Conservation (phyloP, 2,329 filamentous ascomycete genomes). For the Tolypocladium nubicola region DNA sequence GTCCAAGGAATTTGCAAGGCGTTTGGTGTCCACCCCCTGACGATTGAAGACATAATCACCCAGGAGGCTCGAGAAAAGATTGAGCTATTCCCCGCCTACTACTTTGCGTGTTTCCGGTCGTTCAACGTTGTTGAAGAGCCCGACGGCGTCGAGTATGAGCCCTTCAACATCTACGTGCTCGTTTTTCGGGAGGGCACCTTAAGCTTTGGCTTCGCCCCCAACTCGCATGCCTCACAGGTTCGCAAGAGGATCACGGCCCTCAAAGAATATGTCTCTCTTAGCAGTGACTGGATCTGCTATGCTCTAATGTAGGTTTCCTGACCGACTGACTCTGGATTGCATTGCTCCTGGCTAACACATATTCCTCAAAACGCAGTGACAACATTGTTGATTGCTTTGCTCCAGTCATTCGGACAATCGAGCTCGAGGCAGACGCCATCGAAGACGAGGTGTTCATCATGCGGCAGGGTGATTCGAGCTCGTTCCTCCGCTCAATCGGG, state of each 20-base stretch:
- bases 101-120: conserved; percentile 94
- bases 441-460: conserved; percentile 94
- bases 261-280: conserved; percentile 89
- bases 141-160: conserved; percentile 74
- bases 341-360: conserved; percentile 10
- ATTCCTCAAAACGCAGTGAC: conserved; percentile 44
- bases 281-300: conserved; percentile 98
- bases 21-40: conserved; percentile 91
- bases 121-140: conserved; percentile 75
- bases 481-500: conserved; percentile 80
- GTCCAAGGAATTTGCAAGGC: conserved; percentile 82
- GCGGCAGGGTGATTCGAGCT: conserved; percentile 78
- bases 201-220: conserved; percentile 86
- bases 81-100: conserved; percentile 93
- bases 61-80: conserved; percentile 98
- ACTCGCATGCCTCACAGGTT: conserved; percentile 79
- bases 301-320: conserved; percentile 67
- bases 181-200: conserved; percentile 93
- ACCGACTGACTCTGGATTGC: background rate
- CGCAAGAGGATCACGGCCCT: conserved; percentile 84
- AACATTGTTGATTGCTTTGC: conserved; percentile 96
- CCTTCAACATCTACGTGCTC: conserved; percentile 92
- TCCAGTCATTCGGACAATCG: conserved; percentile 77
- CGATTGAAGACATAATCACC: conserved; percentile 89
- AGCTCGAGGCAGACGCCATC: conserved; percentile 81